Evolutionary conservation across 2,329 filamentous ascomycete species (phyloP).

Genomic region (Trichoderma harzianum): DNA sequence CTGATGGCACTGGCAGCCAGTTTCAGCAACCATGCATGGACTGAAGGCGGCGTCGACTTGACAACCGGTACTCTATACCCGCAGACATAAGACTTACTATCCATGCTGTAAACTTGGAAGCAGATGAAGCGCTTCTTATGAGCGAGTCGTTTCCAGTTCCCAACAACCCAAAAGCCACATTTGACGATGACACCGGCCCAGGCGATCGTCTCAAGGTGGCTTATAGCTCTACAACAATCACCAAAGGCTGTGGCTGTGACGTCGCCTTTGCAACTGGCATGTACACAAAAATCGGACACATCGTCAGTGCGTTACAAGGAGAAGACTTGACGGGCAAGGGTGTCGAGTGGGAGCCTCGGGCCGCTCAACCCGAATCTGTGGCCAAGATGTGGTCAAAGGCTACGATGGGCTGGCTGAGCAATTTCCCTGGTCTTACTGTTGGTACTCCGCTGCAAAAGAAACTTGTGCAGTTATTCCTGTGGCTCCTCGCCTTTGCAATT

Average conservation of each 20-base stretch:
- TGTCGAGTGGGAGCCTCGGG: neutral
- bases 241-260: constrained; percentile 54
- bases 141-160: constrained; percentile 55
- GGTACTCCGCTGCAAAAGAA: constrained; percentile 68
- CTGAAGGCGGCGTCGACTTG: constrained; percentile 46
- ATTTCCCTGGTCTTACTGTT: constrained; percentile 46
- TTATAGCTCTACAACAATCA: constrained; percentile 54
- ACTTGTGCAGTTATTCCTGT: constrained; percentile 62
- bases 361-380: neutral
- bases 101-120: constrained; percentile 58
- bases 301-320: constrained; percentile 42
- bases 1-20: constrained; percentile 57
- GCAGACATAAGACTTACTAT: constrained; percentile 48
- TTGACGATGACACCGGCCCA: constrained; percentile 33
- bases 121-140: constrained; percentile 59
- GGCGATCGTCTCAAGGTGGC: constrained; percentile 57
- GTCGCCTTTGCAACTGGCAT: constrained; percentile 57
- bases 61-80: constrained; percentile 51
- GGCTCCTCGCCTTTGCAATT: constrained; percentile 57
- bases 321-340: neutral
- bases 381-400: constrained; percentile 2
- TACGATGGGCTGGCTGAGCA: constrained; percentile 23
- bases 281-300: constrained; percentile 56
- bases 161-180: constrained; percentile 43
- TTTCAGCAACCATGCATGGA: constrained; percentile 49